Percentiles rank a stretch among this genome's conserved stretches.
phyloP scores from a whole-genome alignment of 257 asterid species.

The Nemophila menziesii region DNA sequence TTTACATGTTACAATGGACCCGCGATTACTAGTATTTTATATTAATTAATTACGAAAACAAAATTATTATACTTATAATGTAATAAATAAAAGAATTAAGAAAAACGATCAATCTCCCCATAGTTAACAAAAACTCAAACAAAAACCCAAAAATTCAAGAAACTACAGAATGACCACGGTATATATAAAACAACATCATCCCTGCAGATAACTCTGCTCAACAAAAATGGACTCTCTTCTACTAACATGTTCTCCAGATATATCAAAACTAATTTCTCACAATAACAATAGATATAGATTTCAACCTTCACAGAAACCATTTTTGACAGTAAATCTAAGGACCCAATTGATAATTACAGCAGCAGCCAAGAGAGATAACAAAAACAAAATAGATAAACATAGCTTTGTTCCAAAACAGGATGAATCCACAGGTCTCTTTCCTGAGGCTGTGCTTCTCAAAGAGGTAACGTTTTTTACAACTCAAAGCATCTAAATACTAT shows the following conservation, averaged over 20 bases:
- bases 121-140: too few species aligned
- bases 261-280: neutral
- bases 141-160: too few species aligned
- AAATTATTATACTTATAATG: too few species aligned
- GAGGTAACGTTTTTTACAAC: too few species aligned
- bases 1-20: too few species aligned
- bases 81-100: too few species aligned
- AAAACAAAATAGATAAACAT: slow-evolving; percentile 37
- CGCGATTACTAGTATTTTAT: too few species aligned
- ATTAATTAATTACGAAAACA: too few species aligned
- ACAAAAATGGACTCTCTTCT: slow-evolving; percentile 16
- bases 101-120: too few species aligned
- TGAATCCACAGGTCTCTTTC: slow-evolving; percentile 82
- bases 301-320: slow-evolving; percentile 20
- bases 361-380: slow-evolving; percentile 38
- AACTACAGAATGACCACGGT: too few species aligned
- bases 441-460: slow-evolving; percentile 76
- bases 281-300: neutral
- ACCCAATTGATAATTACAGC: slow-evolving; percentile 23
- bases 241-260: slow-evolving; percentile 10
- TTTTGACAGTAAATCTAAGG: slow-evolving; percentile 21
- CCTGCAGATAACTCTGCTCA: neutral
- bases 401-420: slow-evolving; percentile 60
- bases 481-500: too few species aligned
- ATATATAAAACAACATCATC: too few species aligned